phyloP scores from a whole-genome alignment of 1,139 yeast genomes.

The Zygotorulaspora mrakii region DNA sequence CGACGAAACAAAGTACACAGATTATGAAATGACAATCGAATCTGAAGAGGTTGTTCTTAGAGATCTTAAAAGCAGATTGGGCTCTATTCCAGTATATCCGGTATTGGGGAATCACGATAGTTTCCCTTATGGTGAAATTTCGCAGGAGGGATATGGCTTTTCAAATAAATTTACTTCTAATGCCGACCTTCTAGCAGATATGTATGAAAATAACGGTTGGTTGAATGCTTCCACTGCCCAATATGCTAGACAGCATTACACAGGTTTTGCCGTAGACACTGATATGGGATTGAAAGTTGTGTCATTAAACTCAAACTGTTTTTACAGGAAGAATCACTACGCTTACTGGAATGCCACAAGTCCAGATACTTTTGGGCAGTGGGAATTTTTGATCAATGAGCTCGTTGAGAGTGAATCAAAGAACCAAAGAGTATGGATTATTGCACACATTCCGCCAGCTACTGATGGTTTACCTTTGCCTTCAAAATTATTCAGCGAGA shows the following conservation, averaged over 20 bases:
- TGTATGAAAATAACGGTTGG: constrained; percentile 54
- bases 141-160: constrained; percentile 50
- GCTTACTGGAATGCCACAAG: constrained; percentile 53
- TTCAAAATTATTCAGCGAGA: constrained; percentile 52
- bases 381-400: constrained; percentile 60
- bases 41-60: constrained; percentile 52
- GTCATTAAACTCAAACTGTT: constrained; percentile 62
- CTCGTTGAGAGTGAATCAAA: constrained; percentile 53
- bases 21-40: constrained; percentile 46
- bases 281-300: constrained; percentile 57
- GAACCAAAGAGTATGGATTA: constrained; percentile 65
- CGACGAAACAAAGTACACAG: constrained; percentile 46
- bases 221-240: constrained; percentile 37
- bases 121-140: constrained; percentile 67
- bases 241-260: constrained; percentile 48
- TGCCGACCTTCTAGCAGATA: constrained; percentile 53
- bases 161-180: constrained; percentile 56
- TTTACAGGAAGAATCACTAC: constrained; percentile 63
- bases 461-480: constrained; percentile 63
- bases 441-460: constrained; percentile 64
- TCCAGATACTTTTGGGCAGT: constrained; percentile 62
- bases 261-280: constrained; percentile 60
- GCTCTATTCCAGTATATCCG: constrained; percentile 57
- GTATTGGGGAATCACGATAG: constrained; percentile 72
- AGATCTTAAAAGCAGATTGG: constrained; percentile 53